Base-by-base conservation (phyloP, 441 rosid species). In the Breynia disticha region DNA sequence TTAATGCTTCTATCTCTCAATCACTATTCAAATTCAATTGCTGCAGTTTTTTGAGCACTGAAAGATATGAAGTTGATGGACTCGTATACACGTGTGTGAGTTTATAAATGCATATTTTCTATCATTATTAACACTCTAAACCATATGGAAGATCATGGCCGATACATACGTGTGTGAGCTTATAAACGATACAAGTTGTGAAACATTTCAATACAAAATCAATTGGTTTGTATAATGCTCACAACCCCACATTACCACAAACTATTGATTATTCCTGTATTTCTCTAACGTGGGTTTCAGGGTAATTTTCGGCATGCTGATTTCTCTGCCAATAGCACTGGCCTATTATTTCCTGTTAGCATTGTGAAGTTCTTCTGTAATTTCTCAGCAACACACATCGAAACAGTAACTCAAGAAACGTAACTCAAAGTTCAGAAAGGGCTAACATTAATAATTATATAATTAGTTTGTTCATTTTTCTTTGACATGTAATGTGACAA, bases 241-340 rank as follows among this genome's bases (percentile, higher is more conserved):
- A 41, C 3, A 15, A 41, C 44, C 6, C 11, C 11, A 37, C 7
- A 37, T 37, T 6, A 37, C 41, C 6, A 11, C 41, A 6, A 37
- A 37, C 41, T 37, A 37, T 5, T 37, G n/a, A 5, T 37, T 37
- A 37, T 6, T 37, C 7, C 41, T 11, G 41, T 41, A 11, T 1
- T 41, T 11, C 10, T 41, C n/a, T 4, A 41, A 41, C n/a, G 0
- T 16, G 14, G 48, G 54, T 46, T 43, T 63, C 83, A 83, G 97
- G 74, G 93, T 89, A 47, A 82, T 89, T 41, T 82, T 86, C 48
- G 95, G 95, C 55, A 83, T 86, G 97, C 71, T 89, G 67, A 73
- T 89, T 65, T 85, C 97, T 10, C 64, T 86, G 70, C 97, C 97
- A 44, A 79, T 86, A 59, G 79, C 79, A 24, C 57, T 91, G 79